phyloP scores from a whole-genome alignment of 768 basidiomycete genomes.

The Leccinum arenicola region DNA sequence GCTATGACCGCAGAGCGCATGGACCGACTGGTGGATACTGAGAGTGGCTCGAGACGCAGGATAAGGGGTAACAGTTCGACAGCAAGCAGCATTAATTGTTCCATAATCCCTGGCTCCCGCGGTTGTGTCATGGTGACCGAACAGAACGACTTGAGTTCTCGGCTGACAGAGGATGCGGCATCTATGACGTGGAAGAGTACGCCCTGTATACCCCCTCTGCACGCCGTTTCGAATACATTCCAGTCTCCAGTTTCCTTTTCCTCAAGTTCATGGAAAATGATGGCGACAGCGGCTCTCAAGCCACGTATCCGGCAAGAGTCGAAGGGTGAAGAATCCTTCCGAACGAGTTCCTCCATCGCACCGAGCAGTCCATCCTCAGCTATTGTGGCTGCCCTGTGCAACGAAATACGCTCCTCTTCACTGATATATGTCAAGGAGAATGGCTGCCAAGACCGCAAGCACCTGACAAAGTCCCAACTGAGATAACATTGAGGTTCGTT shows the following conservation, averaged over 20 bases:
- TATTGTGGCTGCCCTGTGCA: constrained; percentile 63
- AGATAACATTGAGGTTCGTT: constrained; percentile 60
- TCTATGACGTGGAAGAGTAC: constrained; percentile 56
- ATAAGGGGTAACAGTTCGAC: constrained; percentile 55
- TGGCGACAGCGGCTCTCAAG: constrained; percentile 60
- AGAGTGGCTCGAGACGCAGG: constrained; percentile 41
- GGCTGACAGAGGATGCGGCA: constrained; percentile 44
- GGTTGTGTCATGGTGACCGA: constrained; percentile 36
- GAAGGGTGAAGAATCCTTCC: constrained; percentile 30
- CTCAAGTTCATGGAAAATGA: constrained; percentile 51
- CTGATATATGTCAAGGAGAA: constrained; percentile 61
- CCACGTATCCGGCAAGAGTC: constrained; percentile 51
- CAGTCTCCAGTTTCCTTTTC: constrained; percentile 53
- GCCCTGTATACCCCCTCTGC: constrained; percentile 61
- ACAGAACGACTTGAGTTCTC: constrained; percentile 57
- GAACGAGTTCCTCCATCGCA: constrained; percentile 59
- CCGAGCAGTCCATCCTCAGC: constrained; percentile 63
- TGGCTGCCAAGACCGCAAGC: constrained; percentile 58
- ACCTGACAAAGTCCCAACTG: constrained; percentile 53
- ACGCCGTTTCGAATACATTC: constrained; percentile 53
- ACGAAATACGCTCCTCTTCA: constrained; percentile 53
- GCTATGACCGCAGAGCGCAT: constrained; percentile 43
- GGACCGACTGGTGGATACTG: constrained; percentile 50
- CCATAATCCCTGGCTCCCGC: constrained; percentile 41
- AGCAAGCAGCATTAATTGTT: constrained; percentile 53